Evolutionary conservation across 805 yeast genomes (phyloP), one percentile per base, ranked within the genome.

Genomic region (Wickerhamiella alocasiicola): DNA sequence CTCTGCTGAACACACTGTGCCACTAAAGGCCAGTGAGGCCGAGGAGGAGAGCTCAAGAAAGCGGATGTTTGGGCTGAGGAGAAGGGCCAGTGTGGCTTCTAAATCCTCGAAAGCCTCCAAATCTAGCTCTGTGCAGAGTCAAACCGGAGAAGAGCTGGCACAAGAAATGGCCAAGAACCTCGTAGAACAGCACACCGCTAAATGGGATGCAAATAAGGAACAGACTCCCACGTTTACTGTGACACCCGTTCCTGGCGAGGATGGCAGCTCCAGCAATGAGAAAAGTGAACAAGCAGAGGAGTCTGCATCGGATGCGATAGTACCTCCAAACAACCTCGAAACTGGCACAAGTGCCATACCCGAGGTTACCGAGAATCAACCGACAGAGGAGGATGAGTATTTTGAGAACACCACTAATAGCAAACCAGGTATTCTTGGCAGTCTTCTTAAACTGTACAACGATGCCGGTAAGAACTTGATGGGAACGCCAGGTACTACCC

Each of bases 401-500:
- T 19, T 17, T 21, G 24, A 36, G 20, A 21, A 15, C 32, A 9
- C 24, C 13, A 9, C 19, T 24, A 28, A 36, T 20, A 23, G 31
- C 2, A 36, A 28, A 19, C 12, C 39, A 23, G 39, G 39, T 23
- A 23, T 37, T 12, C 28, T 37, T n/a, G 28, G 41, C 7, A 20
- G 23, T 4, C 23, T 37, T n/a, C 24, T 37, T 21, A 37, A 37
- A 24, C 41, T 37, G 25, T 37, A 37, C 30, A 30, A 24, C 15
- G 35, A 21, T n/a, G 15, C 26, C 24, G 15, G 23, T 6, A 21
- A 25, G 5, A 13, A 19, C 16, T 16, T 15, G 4, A 3, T 17
- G 25, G 32, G 12, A 2, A 37, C 40, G 3, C 31, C 40, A 6
- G 19, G 20, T n/a, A 31, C 25, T 6, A 35, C 39, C 3, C 39